Percentiles rank a stretch among this genome's conserved stretches.
Evolutionary conservation across 148 eudicot genomes (phyloP).

Genomic region (Limonium bicolor): DNA sequence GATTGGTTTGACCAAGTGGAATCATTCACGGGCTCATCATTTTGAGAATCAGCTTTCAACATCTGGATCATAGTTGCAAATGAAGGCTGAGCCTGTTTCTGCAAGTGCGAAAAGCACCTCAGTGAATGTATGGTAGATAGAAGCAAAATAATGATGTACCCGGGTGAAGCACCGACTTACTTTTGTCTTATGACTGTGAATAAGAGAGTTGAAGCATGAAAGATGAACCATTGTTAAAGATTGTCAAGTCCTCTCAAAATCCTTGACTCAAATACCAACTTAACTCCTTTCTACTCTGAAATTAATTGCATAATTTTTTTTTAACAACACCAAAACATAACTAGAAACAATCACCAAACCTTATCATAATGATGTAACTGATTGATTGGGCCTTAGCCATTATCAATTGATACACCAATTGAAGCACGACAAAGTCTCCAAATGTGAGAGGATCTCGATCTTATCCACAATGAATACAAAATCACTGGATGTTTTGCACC

Average conservation of each 20-base stretch:
- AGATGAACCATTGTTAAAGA: slow-evolving; percentile 46
- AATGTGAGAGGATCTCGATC: slow-evolving; percentile 79
- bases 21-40: slow-evolving; percentile 11
- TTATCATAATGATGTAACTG: slow-evolving; percentile 10
- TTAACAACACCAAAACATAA: slow-evolving; percentile 10
- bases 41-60: slow-evolving; percentile 30
- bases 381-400: slow-evolving; percentile 44
- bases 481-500: slow-evolving; percentile 43
- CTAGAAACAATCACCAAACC: slow-evolving; percentile 6
- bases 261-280: slow-evolving; percentile 17
- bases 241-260: slow-evolving; percentile 8
- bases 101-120: slow-evolving; percentile 7
- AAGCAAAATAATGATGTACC: neutral
- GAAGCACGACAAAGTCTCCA: slow-evolving; percentile 90
- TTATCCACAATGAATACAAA: slow-evolving; percentile 43
- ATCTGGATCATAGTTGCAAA: slow-evolving; percentile 53
- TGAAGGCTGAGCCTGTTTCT: slow-evolving; percentile 55
- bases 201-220: slow-evolving; percentile 57
- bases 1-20: slow-evolving; percentile 4
- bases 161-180: slow-evolving; percentile 19
- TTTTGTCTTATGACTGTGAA: slow-evolving; percentile 47
- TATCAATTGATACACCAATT: slow-evolving; percentile 68
- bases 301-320: neutral
- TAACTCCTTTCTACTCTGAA: neutral
- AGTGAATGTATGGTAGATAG: neutral